A percentile compares a stretch with the other conserved stretches of the same genome.
Evolutionary conservation across 805 yeast species (phyloP).

Genomic region (Kuraishia cidri): DNA sequence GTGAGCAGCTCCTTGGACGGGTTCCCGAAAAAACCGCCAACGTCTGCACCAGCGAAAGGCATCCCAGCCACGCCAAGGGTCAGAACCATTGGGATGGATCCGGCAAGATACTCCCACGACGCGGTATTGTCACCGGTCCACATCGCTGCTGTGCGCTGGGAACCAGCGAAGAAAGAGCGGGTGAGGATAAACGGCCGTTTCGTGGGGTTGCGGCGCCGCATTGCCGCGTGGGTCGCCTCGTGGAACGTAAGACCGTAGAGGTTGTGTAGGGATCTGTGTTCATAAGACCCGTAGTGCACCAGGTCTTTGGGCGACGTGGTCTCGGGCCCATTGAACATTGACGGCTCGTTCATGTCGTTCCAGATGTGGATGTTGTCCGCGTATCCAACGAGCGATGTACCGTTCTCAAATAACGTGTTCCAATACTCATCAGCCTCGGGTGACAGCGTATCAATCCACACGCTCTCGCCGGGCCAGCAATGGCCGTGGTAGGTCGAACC

Average conservation of each 20-base stretch:
- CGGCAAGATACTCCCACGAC: conserved; percentile 77
- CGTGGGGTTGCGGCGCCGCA: conserved; percentile 38
- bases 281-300: conserved; percentile 73
- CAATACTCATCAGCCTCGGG: conserved; percentile 55
- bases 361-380: conserved; percentile 72
- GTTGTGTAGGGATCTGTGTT: conserved; percentile 89
- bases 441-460: conserved; percentile 85
- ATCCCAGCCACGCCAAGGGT: conserved; percentile 75
- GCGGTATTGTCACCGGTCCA: conserved; percentile 99
- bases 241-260: conserved; percentile 73
- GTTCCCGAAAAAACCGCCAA: conserved; percentile 93
- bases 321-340: conserved; percentile 92
- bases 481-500: conserved; percentile 59
- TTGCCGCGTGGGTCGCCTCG: conserved; percentile 67
- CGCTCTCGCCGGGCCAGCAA: conserved; percentile 97
- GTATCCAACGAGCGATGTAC: conserved; percentile 32
- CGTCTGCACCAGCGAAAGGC: conserved; percentile 95
- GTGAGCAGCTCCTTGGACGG: conserved; percentile 74
- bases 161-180: conserved; percentile 82
- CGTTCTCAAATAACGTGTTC: conserved; percentile 40
- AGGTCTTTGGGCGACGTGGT: conserved; percentile 80
- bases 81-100: conserved; percentile 81
- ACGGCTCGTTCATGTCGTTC: conserved; percentile 99
- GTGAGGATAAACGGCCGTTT: conserved; percentile 85
- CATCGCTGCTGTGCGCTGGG: conserved; percentile 85